Conservation (phyloP, 2,329 filamentous ascomycete species). For the Claviceps citrina region DNA sequence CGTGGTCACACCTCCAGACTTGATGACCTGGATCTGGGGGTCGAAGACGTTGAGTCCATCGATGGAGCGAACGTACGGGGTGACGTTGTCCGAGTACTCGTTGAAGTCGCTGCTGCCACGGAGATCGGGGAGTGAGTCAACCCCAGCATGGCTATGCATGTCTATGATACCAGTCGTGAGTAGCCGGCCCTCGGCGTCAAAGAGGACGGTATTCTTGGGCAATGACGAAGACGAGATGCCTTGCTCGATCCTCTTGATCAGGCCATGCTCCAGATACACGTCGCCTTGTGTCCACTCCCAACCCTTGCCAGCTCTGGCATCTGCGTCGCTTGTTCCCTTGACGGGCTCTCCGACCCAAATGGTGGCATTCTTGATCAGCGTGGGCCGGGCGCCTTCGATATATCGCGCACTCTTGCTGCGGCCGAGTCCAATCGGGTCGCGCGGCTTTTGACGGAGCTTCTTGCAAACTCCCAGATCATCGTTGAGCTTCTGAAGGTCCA, state of each 20-base stretch:
- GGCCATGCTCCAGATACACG: constrained; percentile 43
- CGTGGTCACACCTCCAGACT: constrained; percentile 57
- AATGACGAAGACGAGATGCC: constrained; percentile 28
- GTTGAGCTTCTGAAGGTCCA: constrained; percentile 38
- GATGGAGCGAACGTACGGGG: constrained; percentile 51
- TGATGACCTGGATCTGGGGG: constrained; percentile 51
- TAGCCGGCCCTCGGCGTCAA: constrained; percentile 43
- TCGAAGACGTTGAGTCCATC: constrained; percentile 50
- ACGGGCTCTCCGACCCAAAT: constrained; percentile 50
- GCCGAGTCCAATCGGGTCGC: constrained; percentile 38
- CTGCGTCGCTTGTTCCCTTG: constrained; percentile 32
- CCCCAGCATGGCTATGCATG: constrained; percentile 54
- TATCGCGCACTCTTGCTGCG: constrained; percentile 46
- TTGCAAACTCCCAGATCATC: constrained; percentile 40
- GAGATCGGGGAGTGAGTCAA: constrained; percentile 40
- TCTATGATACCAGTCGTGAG: constrained; percentile 55
- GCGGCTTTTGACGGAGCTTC: constrained; percentile 36
- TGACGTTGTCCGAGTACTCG: constrained; percentile 48
- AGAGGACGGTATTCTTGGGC: constrained; percentile 33
- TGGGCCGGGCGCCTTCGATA: constrained; percentile 40
- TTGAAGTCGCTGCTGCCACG: constrained; percentile 43
- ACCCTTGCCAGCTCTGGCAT: constrained; percentile 41
- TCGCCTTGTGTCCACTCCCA: constrained; percentile 46
- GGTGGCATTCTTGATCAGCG: constrained; percentile 50
- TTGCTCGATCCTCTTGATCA: constrained; percentile 39